A percentile compares a stretch with the other conserved stretches of the same genome.
These are phyloP conservation scores for Jatropha podagrica DNA, from an alignment of 441 rosid genomes.

Conservation along the genomic window DNA sequence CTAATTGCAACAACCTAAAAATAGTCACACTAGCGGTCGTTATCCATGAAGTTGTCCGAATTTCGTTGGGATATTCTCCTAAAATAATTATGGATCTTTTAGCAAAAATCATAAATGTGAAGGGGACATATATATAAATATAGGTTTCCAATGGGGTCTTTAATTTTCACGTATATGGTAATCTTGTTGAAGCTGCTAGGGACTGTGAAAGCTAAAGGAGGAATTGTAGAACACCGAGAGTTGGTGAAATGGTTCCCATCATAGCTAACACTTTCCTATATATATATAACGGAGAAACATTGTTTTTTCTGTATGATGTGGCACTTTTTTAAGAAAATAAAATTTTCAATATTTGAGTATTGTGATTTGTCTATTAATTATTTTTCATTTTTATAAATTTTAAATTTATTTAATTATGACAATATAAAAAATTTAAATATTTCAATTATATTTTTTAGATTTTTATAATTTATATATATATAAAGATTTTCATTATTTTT, in stretches of 20 bases:
- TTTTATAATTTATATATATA: too few species aligned
- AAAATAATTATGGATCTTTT: neutral
- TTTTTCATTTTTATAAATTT: too few species aligned
- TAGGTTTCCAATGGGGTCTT: neutral
- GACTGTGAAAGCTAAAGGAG: neutral
- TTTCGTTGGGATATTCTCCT: neutral
- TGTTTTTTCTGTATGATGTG: too few species aligned
- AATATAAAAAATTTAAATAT: neutral
- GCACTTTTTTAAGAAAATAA: too few species aligned
- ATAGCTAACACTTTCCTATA: neutral
- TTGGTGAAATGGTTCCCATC: neutral
- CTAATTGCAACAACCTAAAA: too few species aligned
- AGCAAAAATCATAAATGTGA: neutral
- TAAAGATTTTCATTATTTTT: too few species aligned
- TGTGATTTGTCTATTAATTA: too few species aligned
- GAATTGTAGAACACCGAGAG: neutral
- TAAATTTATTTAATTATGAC: neutral
- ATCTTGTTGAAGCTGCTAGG: conserved; percentile 1
- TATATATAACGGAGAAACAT: neutral
- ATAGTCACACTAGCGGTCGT: neutral
- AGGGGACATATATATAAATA: neutral
- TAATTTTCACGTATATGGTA: neutral
- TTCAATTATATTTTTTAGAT: too few species aligned
- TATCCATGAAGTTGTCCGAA: neutral
- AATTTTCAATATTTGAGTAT: too few species aligned